phyloP scores from a whole-genome alignment of 169 alveolate species.

The Eimeria tenella region DNA sequence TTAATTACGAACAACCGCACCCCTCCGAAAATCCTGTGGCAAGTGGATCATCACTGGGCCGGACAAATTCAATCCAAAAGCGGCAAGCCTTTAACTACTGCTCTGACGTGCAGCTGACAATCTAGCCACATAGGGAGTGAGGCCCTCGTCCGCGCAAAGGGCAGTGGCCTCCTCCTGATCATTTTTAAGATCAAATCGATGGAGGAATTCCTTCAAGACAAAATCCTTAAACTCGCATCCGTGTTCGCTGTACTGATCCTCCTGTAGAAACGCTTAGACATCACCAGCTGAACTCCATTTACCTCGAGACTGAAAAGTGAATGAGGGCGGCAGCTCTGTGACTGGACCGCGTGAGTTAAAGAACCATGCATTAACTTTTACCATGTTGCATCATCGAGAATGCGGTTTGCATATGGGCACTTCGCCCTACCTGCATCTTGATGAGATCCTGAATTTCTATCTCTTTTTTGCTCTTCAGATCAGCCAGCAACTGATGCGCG shows the following conservation, averaged over 20 bases:
- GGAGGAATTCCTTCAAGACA: constrained; percentile 37
- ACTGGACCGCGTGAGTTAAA: too few species aligned
- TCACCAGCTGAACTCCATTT: not conserved
- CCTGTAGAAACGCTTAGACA: not conserved
- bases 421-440: constrained; percentile 54
- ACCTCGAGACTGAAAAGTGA: too few species aligned
- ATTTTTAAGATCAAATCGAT: constrained; percentile 46
- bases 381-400: not conserved
- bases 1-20: not conserved
- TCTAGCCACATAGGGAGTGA: constrained; percentile 47
- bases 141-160: constrained; percentile 36
- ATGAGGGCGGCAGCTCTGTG: too few species aligned
- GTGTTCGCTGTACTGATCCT: constrained; percentile 59
- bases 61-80: too few species aligned
- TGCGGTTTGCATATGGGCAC: not conserved
- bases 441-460: constrained; percentile 71
- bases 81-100: not conserved
- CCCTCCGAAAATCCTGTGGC: too few species aligned
- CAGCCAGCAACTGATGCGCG: constrained; percentile 38
- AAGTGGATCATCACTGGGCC: too few species aligned
- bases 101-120: constrained; percentile 1
- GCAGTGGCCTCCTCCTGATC: constrained; percentile 49
- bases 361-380: too few species aligned
- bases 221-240: constrained; percentile 59
- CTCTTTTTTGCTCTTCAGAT: constrained; percentile 28